Base-by-base conservation (phyloP, 495 filamentous ascomycete genomes). In the Bathelium albidoporum region DNA sequence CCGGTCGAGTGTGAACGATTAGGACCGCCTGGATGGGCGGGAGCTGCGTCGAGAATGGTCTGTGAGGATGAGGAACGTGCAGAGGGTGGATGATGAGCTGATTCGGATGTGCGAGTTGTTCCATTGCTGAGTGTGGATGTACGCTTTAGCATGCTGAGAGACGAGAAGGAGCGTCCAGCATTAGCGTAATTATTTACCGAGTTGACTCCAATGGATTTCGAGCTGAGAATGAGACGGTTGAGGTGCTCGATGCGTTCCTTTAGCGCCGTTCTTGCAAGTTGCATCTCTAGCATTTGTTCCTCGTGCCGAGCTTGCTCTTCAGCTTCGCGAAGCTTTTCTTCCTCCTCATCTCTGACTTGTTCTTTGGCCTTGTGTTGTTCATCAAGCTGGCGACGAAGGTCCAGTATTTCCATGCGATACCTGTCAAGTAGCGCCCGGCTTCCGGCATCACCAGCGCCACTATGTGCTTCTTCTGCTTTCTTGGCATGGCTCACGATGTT, bases 211-310 rank as follows among this genome's bases (percentile, higher is more conserved):
- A 89, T 89, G 16, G 91, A 96, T 70, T 97, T 96, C 18, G 94
- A 97, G 70, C 88, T 92, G 31, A 98, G 78, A 66, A 98, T 97
- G 12, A 98, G 81, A 24, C 94, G 88, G 74, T 97, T 98, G 5
- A 98, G 82, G 76, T 98, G 94, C 75, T 97, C 92, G 66, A 98
- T 98, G 31, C 94, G 86, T 75, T 97, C 93, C 70, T 98, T 97
- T 59, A 98, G 75, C 4, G 95, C 95, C 1, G 93, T 98, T 29
- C 95, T 83, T 16, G 94, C 94, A 31, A 98, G 81, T 73, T 98
- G 94, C 86, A 98, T 98, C 73, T 97, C 94, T 52, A 97, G 80
- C 80, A 98, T 91, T 72, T 98, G 94, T 72, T 98, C 94, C 69
- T 95, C 91, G 69, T 97, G 95, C 32, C 94, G 87, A 60, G 86